phyloP scores from a whole-genome alignment of 352 stramenopile genomes.

The Blastocystis sp. region DNA sequence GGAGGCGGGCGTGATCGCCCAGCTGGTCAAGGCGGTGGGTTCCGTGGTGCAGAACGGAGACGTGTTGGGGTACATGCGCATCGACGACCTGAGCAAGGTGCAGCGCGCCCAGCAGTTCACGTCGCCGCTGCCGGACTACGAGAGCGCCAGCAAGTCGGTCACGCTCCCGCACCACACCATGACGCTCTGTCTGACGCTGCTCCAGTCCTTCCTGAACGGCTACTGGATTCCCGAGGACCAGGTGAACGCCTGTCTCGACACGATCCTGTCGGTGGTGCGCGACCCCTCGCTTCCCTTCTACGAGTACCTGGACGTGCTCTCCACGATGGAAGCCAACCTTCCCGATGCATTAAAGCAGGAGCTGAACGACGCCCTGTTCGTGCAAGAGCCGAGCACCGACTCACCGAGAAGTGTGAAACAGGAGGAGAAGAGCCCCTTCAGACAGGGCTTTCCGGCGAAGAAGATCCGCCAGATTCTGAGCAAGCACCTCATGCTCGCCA shows the following conservation, averaged over 20 bases:
- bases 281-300: slow-evolving; percentile 42
- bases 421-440: not conserved
- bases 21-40: slow-evolving; percentile 92
- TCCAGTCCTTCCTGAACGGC: slow-evolving; percentile 91
- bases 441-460: slow-evolving; percentile 77
- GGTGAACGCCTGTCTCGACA: slow-evolving; percentile 70
- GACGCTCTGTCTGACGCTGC: slow-evolving; percentile 81
- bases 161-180: slow-evolving; percentile 81
- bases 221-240: slow-evolving; percentile 82
- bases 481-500: slow-evolving; percentile 78
- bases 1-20: slow-evolving; percentile 90
- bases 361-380: slow-evolving; percentile 38
- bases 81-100: slow-evolving; percentile 96
- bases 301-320: slow-evolving; percentile 53
- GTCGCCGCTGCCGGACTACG: slow-evolving; percentile 80
- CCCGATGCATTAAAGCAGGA: slow-evolving; percentile 41
- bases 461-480: slow-evolving; percentile 62
- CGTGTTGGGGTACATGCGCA: slow-evolving; percentile 92
- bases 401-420: not conserved
- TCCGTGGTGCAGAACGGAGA: slow-evolving; percentile 91
- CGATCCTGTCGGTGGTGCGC: slow-evolving; percentile 8
- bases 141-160: slow-evolving; percentile 74
- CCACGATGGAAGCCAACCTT: slow-evolving; percentile 18
- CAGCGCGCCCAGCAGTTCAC: slow-evolving; percentile 89
- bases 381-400: not conserved